Base-by-base conservation (phyloP, 1,284 basidiomycete species). In the Papiliotrema nemorosa region DNA sequence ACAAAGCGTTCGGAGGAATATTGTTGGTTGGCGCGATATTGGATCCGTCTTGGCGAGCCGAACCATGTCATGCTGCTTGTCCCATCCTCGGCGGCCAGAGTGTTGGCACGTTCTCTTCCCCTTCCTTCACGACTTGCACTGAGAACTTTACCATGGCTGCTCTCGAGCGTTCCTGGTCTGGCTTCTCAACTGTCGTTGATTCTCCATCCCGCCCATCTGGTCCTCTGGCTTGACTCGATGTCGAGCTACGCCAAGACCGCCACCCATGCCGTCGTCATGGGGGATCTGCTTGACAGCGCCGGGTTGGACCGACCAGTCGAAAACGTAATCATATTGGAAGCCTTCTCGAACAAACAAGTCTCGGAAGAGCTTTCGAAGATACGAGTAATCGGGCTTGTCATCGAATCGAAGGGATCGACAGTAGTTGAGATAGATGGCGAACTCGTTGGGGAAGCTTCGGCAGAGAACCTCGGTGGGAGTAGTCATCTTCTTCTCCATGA, bases 401-500 rank as follows among this genome's bases (percentile, higher is more conserved):
- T 97, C 92, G 75, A 97, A 97, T 66, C 92, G 88, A 54, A 97
- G 85, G 44, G 91, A 91, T 56, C 93, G 88, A 59, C 90, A 92
- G 78, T 96, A 97, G 79, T 96, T 97, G 67, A 97, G 80, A 82
- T 96, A 97, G 66, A 96, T 94, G 43, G 90, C 90, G 63, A 96
- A 96, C 78, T 97, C 93, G 77, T 92, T 92, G 60, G 93, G 92
- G 83, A 93, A 96, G 27, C 90, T 90, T 62, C 91, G 90, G 80
- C 92, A 96, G 24, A 97, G 83, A 52, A 92, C 81, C 72, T 96
- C 91, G 51, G 91, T 97, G 20, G 93, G 90, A 0, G 92, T 96
- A 27, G 92, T 96, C 92, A 97, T 97, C 83, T 97, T 76, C 84
- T 97, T 97, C 80, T 97, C 93, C 91, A 96, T 96, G 79, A 97